Evolutionary conservation across 306 rosid genomes (phyloP).

Genomic region (Prunus salicina): DNA sequence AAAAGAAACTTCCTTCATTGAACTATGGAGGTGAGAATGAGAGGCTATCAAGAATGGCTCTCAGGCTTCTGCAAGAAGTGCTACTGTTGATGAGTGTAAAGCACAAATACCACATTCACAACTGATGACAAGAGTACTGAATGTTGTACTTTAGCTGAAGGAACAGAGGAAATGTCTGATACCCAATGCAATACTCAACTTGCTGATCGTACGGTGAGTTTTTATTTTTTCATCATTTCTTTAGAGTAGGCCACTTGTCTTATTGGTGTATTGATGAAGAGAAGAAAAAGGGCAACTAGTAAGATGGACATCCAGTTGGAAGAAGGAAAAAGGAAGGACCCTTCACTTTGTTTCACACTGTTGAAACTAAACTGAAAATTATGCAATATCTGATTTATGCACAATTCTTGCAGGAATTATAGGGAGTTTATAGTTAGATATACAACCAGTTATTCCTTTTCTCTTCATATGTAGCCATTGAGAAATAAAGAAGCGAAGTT

Average conservation of each 20-base stretch:
- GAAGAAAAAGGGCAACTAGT: not conserved
- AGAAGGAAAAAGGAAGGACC: not conserved
- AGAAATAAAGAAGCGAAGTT: not conserved
- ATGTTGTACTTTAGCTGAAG: constrained; percentile 26
- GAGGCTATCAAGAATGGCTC: constrained; percentile 33
- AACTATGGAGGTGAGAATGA: constrained; percentile 34
- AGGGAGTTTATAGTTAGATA: not conserved
- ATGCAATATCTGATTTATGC: not conserved
- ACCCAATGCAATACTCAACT: constrained; percentile 25
- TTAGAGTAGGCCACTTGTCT: not conserved
- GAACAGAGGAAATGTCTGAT: constrained; percentile 31
- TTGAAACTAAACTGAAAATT: not conserved
- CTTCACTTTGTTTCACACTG: not conserved
- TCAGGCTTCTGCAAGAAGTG: constrained; percentile 33
- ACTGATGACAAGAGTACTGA: constrained; percentile 28
- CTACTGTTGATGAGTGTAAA: constrained; percentile 27
- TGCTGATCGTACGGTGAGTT: constrained; percentile 48
- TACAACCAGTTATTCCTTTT: not conserved
- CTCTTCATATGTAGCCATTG: not conserved
- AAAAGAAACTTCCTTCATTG: constrained; percentile 43
- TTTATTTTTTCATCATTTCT: not conserved
- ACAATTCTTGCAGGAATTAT: not conserved
- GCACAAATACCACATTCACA: constrained; percentile 33
- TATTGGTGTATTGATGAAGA: not conserved
- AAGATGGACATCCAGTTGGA: not conserved